Conservation (phyloP, 305 asterid genomes). For the Withania somnifera region DNA sequence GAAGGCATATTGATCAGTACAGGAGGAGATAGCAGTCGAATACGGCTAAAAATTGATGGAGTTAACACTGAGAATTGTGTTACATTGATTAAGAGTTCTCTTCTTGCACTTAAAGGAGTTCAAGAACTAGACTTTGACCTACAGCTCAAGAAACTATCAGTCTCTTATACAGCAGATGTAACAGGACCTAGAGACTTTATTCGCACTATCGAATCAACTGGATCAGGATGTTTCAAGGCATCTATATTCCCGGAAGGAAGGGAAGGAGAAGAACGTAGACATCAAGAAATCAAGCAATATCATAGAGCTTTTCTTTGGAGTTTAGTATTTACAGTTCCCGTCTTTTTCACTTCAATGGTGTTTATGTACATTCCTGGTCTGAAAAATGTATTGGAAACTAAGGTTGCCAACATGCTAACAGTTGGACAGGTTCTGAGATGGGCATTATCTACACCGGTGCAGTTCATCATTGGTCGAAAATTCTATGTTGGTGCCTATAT, state of each 20-base stretch:
- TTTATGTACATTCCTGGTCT: constrained; percentile 66
- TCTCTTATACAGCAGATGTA: constrained; percentile 56
- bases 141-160: constrained; percentile 32
- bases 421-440: constrained; percentile 50
- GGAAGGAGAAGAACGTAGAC: constrained; percentile 31
- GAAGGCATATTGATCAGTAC: constrained; percentile 45
- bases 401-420: constrained; percentile 47
- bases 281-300: constrained; percentile 37
- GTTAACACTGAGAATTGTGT: constrained; percentile 26
- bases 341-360: constrained; percentile 64
- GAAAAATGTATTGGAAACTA: constrained; percentile 32
- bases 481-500: constrained; percentile 61
- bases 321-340: constrained; percentile 52
- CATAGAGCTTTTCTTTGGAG: constrained; percentile 51
- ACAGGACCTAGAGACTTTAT: constrained; percentile 76
- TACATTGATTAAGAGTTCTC: constrained; percentile 39
- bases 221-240: constrained; percentile 52
- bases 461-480: constrained; percentile 65
- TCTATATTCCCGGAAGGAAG: constrained; percentile 54
- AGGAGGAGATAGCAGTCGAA: constrained; percentile 44
- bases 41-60: constrained; percentile 62
- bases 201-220: constrained; percentile 40
- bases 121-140: constrained; percentile 32
- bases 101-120: constrained; percentile 62
- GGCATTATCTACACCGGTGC: constrained; percentile 68